Conservation (phyloP, 257 asterid genomes). For the Scutellaria baicalensis region DNA sequence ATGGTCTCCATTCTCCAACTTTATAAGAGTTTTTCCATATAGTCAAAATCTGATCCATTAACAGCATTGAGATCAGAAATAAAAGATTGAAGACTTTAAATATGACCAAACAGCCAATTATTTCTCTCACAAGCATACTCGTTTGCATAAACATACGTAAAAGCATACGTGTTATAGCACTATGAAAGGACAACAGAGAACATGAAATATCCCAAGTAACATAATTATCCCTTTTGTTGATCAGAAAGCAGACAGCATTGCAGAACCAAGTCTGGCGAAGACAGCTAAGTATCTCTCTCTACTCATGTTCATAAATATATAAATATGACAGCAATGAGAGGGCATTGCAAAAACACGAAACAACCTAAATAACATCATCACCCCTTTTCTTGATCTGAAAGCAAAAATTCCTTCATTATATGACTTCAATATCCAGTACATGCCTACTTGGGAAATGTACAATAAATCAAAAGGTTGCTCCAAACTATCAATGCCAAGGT, state of each 20-base stretch:
- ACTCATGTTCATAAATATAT: background rate
- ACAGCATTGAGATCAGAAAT: slow-evolving; percentile 11
- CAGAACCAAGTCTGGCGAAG: background rate
- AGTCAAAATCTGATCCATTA: slow-evolving; percentile 62
- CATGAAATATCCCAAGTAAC: background rate
- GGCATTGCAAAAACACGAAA: background rate
- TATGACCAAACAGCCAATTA: background rate
- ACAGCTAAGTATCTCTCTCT: background rate
- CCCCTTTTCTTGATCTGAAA: background rate
- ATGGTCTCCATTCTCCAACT: slow-evolving; percentile 88
- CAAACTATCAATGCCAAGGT: background rate
- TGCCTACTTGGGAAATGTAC: background rate
- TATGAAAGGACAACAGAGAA: background rate
- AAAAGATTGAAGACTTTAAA: background rate
- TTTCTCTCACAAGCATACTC: background rate
- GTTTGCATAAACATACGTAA: background rate
- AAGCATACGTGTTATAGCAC: background rate
- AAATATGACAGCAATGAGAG: background rate
- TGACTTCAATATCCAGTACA: background rate
- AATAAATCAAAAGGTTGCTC: slow-evolving; percentile 2
- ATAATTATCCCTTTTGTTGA: background rate
- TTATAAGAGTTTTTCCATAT: slow-evolving; percentile 87
- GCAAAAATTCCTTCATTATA: background rate
- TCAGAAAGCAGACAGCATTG: background rate
- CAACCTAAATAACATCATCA: background rate